Conservation (phyloP, 495 filamentous ascomycete genomes). For the Penicillium bovifimosum region DNA sequence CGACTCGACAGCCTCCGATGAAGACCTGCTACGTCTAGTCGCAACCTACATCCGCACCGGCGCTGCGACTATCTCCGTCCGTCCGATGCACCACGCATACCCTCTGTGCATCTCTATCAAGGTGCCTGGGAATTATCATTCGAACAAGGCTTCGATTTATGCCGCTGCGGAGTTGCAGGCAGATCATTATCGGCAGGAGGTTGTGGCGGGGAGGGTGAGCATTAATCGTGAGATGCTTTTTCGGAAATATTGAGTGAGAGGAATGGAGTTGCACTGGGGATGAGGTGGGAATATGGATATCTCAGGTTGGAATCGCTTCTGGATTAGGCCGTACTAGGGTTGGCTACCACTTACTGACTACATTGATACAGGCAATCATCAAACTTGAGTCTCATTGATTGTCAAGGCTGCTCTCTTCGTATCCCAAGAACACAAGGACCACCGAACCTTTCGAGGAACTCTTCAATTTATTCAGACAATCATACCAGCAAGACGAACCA, state of each 20-base stretch:
- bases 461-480: constrained; percentile 40
- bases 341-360: too few relatives aligned
- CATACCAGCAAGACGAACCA: constrained; percentile 12
- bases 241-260: too few relatives aligned
- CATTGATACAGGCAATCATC: too few relatives aligned
- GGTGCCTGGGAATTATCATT: constrained; percentile 4
- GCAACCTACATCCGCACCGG: neutral
- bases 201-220: neutral
- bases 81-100: neutral
- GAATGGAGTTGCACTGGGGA: too few relatives aligned
- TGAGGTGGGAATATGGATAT: too few relatives aligned
- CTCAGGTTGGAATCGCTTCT: too few relatives aligned
- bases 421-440: neutral
- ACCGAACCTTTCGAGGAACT: constrained; percentile 25
- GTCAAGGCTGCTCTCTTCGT: neutral
- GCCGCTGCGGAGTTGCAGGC: constrained; percentile 5
- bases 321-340: too few relatives aligned
- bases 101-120: constrained; percentile 5
- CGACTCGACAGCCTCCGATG: neutral
- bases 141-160: constrained; percentile 1
- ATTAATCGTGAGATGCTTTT: neutral
- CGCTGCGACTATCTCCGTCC: neutral
- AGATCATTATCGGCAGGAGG: constrained; percentile 3
- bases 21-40: neutral
- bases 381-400: constrained; percentile 5